Percentiles rank a stretch among this genome's conserved stretches.
Evolutionary conservation across 2,329 filamentous ascomycete genomes (phyloP).

Genomic region (Botrytis fragariae): DNA sequence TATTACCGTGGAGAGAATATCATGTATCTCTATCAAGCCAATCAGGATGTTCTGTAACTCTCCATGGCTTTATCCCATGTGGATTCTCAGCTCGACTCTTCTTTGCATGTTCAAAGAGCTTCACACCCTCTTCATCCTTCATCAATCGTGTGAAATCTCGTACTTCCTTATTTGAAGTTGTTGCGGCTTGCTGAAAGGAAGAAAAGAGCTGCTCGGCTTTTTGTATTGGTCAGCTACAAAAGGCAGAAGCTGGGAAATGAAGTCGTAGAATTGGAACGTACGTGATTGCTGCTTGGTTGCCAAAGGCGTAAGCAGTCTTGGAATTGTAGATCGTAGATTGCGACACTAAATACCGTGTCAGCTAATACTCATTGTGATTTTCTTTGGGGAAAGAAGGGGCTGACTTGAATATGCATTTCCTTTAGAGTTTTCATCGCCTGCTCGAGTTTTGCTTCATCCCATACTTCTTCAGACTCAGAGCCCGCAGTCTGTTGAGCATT

Average conservation of each 20-base stretch:
- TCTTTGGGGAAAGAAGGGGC: neutral
- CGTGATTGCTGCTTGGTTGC: constrained; percentile 50
- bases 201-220: constrained; percentile 51
- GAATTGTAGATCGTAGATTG: constrained; percentile 49
- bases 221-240: constrained; percentile 4
- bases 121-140: constrained; percentile 35
- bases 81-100: constrained; percentile 55
- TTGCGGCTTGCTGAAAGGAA: constrained; percentile 49
- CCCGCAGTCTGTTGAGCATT: constrained; percentile 4
- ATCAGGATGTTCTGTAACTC: constrained; percentile 56
- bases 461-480: constrained; percentile 27
- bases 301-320: constrained; percentile 52
- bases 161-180: constrained; percentile 50
- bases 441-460: constrained; percentile 38
- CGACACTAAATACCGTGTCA: constrained; percentile 43
- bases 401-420: constrained; percentile 40
- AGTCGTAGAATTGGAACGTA: constrained; percentile 40
- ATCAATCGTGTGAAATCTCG: constrained; percentile 41
- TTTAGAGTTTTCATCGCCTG: constrained; percentile 37
- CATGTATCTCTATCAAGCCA: constrained; percentile 46
- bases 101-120: constrained; percentile 51
- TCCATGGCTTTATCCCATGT: constrained; percentile 58
- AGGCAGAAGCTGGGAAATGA: neutral
- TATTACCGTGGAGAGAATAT: neutral
- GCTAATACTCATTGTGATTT: neutral